phyloP scores from a whole-genome alignment of 2,329 filamentous ascomycete genomes.

The Epichloe coenophiala region DNA sequence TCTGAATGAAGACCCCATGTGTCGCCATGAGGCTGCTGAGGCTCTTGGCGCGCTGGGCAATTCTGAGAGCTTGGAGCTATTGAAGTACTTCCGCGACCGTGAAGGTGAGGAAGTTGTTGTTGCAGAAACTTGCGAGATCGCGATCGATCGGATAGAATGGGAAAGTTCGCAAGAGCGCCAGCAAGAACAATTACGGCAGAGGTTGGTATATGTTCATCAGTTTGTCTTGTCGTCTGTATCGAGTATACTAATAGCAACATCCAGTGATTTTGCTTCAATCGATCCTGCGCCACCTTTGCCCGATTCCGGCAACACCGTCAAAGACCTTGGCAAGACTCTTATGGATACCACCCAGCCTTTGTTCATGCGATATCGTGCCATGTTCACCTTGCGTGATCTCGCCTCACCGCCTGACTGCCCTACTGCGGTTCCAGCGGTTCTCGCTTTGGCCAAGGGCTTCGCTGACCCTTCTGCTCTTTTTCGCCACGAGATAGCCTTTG shows the following conservation, averaged over 20 bases:
- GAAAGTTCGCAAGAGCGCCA: slow-evolving; percentile 62
- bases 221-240: not conserved
- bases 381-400: slow-evolving; percentile 93
- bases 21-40: slow-evolving; percentile 90
- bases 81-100: slow-evolving; percentile 63
- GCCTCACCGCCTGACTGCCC: slow-evolving; percentile 85
- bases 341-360: slow-evolving; percentile 69
- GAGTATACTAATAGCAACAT: not conserved
- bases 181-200: slow-evolving; percentile 65
- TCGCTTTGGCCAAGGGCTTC: slow-evolving; percentile 75
- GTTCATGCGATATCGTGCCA: slow-evolving; percentile 89
- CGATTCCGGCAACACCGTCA: slow-evolving; percentile 53
- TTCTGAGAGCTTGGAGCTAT: slow-evolving; percentile 55
- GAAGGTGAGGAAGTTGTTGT: slow-evolving; percentile 65
- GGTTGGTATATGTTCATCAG: slow-evolving; percentile 36
- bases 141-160: slow-evolving; percentile 88
- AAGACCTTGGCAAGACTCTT: slow-evolving; percentile 60
- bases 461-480: slow-evolving; percentile 81
- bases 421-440: slow-evolving; percentile 76
- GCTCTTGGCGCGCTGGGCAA: slow-evolving; percentile 81
- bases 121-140: slow-evolving; percentile 94
- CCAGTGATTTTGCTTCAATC: slow-evolving; percentile 85
- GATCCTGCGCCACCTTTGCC: slow-evolving; percentile 87
- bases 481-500: slow-evolving; percentile 95
- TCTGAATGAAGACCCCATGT: slow-evolving; percentile 81